Conservation (phyloP, 257 asterid genomes). For the Salvia miltiorrhiza region DNA sequence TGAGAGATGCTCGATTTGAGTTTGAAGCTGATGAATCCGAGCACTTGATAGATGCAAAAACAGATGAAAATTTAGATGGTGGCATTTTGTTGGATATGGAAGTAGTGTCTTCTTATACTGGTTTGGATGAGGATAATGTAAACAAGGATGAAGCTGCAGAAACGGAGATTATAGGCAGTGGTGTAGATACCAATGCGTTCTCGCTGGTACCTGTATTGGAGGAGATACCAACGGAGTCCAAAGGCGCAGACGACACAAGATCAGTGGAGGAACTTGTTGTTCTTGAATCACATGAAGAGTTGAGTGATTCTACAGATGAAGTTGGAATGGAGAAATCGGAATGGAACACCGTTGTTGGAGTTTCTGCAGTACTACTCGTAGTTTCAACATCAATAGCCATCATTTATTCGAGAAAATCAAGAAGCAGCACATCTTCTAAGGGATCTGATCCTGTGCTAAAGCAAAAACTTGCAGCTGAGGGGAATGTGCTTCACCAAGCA, state of each 20-base stretch:
- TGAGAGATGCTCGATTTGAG: background rate
- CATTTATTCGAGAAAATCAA: conserved; percentile 21
- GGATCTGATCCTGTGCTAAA: conserved; percentile 5
- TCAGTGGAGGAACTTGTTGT: conserved; percentile 12
- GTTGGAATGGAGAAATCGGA: conserved; percentile 22
- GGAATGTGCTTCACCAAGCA: conserved; percentile 17
- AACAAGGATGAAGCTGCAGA: conserved; percentile 8
- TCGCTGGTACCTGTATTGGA: conserved; percentile 8
- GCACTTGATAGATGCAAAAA: conserved; percentile 18
- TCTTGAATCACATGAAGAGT: conserved; percentile 18
- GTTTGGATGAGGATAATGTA: background rate
- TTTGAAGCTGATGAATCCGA: conserved; percentile 1
- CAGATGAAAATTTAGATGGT: conserved; percentile 18
- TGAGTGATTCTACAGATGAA: conserved; percentile 4
- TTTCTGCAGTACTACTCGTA: conserved; percentile 16
- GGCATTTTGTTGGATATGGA: conserved; percentile 13
- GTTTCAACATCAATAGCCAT: conserved; percentile 34
- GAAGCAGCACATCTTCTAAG: conserved; percentile 12
- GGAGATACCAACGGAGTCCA: background rate
- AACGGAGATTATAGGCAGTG: conserved; percentile 12
- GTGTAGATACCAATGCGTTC: conserved; percentile 19
- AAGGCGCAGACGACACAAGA: conserved; percentile 7
- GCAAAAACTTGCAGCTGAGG: conserved; percentile 19
- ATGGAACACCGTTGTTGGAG: conserved; percentile 19
- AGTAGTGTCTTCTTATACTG: conserved; percentile 8